phyloP scores from a whole-genome alignment of 2,329 filamentous ascomycete species.

The Camptophora hylomeconis region DNA sequence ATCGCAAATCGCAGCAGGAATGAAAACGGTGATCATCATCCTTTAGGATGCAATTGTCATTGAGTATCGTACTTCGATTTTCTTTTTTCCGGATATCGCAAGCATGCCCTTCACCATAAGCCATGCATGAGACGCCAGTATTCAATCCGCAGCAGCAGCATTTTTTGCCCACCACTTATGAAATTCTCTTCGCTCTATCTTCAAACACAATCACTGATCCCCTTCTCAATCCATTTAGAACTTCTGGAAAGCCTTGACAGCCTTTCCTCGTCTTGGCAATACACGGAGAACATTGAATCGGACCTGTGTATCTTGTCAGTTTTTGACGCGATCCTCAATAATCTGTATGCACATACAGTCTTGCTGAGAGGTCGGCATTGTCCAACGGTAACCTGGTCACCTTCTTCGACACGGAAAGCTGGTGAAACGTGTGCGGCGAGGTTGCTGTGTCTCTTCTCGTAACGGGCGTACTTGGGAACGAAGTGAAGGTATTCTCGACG shows the following conservation, averaged over 20 bases:
- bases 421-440: constrained; percentile 96
- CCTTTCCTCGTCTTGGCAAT: constrained; percentile 91
- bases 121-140: too few relatives aligned
- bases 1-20: too few relatives aligned
- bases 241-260: constrained; percentile 96
- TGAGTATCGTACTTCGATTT: too few relatives aligned
- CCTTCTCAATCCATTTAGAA: constrained; percentile 54
- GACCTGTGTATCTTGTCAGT: constrained; percentile 46
- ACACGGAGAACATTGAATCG: constrained; percentile 99
- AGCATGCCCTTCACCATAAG: too few relatives aligned
- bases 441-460: constrained; percentile 99
- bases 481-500: constrained; percentile 99
- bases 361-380: constrained; percentile 99
- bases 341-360: constrained; percentile 69
- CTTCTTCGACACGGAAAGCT: constrained; percentile 99
- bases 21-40: too few relatives aligned
- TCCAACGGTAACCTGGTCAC: constrained; percentile 98
- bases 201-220: too few relatives aligned
- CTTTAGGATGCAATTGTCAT: too few relatives aligned
- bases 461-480: constrained; percentile 98
- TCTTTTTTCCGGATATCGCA: too few relatives aligned
- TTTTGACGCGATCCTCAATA: not conserved
- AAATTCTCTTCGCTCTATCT: too few relatives aligned
- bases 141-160: too few relatives aligned
- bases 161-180: too few relatives aligned